Evolutionary conservation across 495 filamentous ascomycete species (phyloP).

Genomic region (Xylaria bambusicola): DNA sequence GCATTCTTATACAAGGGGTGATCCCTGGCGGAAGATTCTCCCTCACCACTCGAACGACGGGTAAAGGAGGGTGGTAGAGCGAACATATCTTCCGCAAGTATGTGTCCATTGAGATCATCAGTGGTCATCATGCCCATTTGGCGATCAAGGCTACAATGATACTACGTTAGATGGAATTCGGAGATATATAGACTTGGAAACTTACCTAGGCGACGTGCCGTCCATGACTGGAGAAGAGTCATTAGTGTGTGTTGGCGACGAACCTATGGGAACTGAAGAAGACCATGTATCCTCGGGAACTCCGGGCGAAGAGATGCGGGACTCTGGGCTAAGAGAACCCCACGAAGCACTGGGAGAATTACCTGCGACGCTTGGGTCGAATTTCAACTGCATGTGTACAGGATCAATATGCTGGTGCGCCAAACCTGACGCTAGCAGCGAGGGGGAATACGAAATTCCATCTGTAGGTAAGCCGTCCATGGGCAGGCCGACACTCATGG

Average conservation of each 20-base stretch:
- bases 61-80: constrained; percentile 45
- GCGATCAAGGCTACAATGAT: constrained; percentile 35
- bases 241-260: constrained; percentile 47
- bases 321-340: constrained; percentile 53
- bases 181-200: constrained; percentile 19
- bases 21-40: constrained; percentile 66
- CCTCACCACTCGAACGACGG: constrained; percentile 51
- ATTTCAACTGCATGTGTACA: constrained; percentile 47
- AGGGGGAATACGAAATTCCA: constrained; percentile 44
- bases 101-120: constrained; percentile 45
- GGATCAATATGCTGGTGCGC: constrained; percentile 43
- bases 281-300: constrained; percentile 50
- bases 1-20: constrained; percentile 77
- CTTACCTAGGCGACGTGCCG: constrained; percentile 54
- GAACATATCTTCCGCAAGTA: constrained; percentile 46
- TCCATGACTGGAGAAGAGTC: constrained; percentile 48
- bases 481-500: constrained; percentile 40
- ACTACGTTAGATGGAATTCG: constrained; percentile 30
- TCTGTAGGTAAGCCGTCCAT: constrained; percentile 43
- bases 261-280: constrained; percentile 35
- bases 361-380: constrained; percentile 43
- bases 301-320: constrained; percentile 50
- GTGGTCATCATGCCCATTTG: constrained; percentile 43
- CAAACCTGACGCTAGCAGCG: constrained; percentile 38
- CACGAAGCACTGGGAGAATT: constrained; percentile 49